Percentiles rank a stretch among this genome's conserved stretches.
Conservation (phyloP, 148 eudicot genomes). For the Cornus florida region DNA sequence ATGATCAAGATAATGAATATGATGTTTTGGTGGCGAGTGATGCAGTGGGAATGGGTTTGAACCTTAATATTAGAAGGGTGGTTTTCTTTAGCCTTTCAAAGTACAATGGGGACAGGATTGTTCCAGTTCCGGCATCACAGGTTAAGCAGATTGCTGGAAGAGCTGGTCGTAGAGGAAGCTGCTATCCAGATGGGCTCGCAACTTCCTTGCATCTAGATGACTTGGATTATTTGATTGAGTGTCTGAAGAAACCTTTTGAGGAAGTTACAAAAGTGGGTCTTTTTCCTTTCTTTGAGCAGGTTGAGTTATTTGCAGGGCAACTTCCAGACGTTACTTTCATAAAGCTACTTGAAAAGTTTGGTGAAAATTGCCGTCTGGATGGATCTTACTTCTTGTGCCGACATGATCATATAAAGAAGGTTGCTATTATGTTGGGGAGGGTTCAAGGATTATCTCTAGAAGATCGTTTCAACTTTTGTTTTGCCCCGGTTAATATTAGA, state of each 20-base stretch:
- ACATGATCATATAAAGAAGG: slow-evolving; percentile 63
- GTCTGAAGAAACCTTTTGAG: slow-evolving; percentile 79
- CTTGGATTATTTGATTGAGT: slow-evolving; percentile 78
- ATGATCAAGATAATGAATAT: slow-evolving; percentile 72
- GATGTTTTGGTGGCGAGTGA: slow-evolving; percentile 98
- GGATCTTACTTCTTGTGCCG: slow-evolving; percentile 89
- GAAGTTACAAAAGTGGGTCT: slow-evolving; percentile 87
- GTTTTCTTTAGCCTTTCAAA: slow-evolving; percentile 76
- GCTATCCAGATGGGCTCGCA: slow-evolving; percentile 86
- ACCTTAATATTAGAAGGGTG: slow-evolving; percentile 83
- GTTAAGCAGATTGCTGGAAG: slow-evolving; percentile 97
- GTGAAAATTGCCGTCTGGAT: slow-evolving; percentile 77
- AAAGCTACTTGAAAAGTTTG: slow-evolving; percentile 67
- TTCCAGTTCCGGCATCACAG: slow-evolving; percentile 90
- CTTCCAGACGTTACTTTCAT: slow-evolving; percentile 60
- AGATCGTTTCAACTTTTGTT: slow-evolving; percentile 95
- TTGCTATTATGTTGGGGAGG: slow-evolving; percentile 93
- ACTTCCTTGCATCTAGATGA: slow-evolving; percentile 81
- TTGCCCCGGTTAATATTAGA: slow-evolving; percentile 92
- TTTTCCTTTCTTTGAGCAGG: slow-evolving; percentile 87
- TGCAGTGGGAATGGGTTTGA: slow-evolving; percentile 99
- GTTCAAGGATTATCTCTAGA: slow-evolving; percentile 74
- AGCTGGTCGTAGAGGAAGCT: slow-evolving; percentile 97
- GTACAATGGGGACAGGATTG: slow-evolving; percentile 82
- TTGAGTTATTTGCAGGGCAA: slow-evolving; percentile 89